Base-by-base conservation (phyloP, 179 eudicot species). In the Silene vulgaris region DNA sequence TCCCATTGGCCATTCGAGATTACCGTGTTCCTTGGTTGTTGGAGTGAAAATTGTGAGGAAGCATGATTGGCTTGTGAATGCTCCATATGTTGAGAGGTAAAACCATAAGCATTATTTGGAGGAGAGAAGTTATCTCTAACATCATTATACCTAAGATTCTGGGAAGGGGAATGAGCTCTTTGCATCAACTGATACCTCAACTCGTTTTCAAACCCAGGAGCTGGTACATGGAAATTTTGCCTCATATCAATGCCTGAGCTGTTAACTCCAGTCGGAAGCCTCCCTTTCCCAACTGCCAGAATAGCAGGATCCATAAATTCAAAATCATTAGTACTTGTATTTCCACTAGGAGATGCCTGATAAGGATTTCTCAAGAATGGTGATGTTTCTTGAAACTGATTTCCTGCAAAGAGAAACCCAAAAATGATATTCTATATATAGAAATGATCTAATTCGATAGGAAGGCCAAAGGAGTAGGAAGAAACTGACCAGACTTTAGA, bases 281-380 rank as follows among this genome's bases (percentile, higher is more conserved):
- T 93, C 72, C 96, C 99, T 79, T 88, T 88, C 71, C 99, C 96
- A 81, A 95, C 97, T 13, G 97, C 97, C 84, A 96, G 76, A 71
- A 96, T 96, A 66, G 99, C 97, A 79, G 99, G 97, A 82, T 96
- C 99, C 69, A 91, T 87, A 71, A 90, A 91, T 73, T 93, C 99
- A 67, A 93, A 86, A 73, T 93, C 97, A 52, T 86, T 86, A 71
- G 71, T 61, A 78, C 76, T 80, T 11, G 75, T 48, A 78, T 85
- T 82, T 66, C 78, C 88, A 73, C 84, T 76, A 56, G 79, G 79
- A 57, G 85, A 80, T 71, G 87, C 77, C 79, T 87, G 90, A 82
- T 87, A 86, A 59, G 87, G 80, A 66, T 87, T 85, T 82, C 96
- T 85, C 74, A 77, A 61, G 37, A 85, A 79, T 21, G 89, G 82